Base-by-base conservation (phyloP, 1,139 yeast species). In the Scheffersomyces segobiensis region DNA sequence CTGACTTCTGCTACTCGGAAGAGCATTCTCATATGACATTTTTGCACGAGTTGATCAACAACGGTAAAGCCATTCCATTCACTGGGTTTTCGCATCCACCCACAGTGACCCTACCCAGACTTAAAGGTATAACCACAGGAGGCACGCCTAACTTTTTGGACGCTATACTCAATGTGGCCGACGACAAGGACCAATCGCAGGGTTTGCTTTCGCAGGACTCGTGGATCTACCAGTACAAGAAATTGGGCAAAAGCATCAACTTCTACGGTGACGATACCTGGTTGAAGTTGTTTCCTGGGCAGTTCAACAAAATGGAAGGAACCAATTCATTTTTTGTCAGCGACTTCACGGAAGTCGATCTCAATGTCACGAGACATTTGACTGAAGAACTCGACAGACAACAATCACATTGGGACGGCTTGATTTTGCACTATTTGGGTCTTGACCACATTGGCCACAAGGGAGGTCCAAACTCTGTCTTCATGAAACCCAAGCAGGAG, bases 231-330 rank as follows among this genome's bases (percentile, higher is more conserved):
- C 98, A 95, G 70, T 79, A 93, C 73, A 48, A 56, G 17, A 57
- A 70, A 2, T 76, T 76, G 42, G 83, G 82, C 65, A 81, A 74
- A 56, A 62, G 55, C 0, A 77, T 95, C 50, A 88, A 92, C 67
- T 92, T 95, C 83, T 95, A 85, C 76, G 99, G 99, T 26, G 99
- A 95, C 72, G 99, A 95, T 70, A 95, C 99, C 0, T 96, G 99
- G 99, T 75, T 93, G 63, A 93, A 93, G 69, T 79, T 95, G 53
- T 96, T 93, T 65, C 81, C 81, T 0, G 68, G 68, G 20, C 80
- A 81, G 63, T 93, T 95, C 68, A 78, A 79, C 39, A 79, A 82
- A 57, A 75, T 72, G 22, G 99, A 95, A 54, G 99, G 99, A 1
- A 95, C 99, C 0, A 88, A 91, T 54, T 91, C 98, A 54, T 96